Evolutionary conservation across 108 stramenopile species (phyloP).

Genomic region (Craspedostauros australis): DNA sequence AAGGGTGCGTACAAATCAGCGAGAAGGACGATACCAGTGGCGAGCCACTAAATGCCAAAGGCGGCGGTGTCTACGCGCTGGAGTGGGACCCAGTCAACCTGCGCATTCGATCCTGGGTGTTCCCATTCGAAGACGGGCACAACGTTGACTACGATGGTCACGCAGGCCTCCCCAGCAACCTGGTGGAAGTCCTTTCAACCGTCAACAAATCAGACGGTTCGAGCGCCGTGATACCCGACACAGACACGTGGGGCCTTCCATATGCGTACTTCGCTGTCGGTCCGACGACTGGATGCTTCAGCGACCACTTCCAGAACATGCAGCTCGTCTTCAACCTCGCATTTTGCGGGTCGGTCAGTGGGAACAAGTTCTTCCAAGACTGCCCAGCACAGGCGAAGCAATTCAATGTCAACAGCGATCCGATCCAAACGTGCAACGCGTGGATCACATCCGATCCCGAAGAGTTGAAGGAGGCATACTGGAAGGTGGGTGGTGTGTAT

Average conservation of each 20-base stretch:
- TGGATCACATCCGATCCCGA: conserved; percentile 72
- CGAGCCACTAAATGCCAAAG: conserved; percentile 69
- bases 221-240: conserved; percentile 70
- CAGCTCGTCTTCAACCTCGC: conserved; percentile 83
- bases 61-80: conserved; percentile 82
- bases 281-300: conserved; percentile 1
- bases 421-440: conserved; percentile 69
- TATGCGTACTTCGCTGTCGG: conserved; percentile 85
- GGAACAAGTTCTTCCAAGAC: conserved; percentile 73
- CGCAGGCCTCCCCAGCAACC: conserved; percentile 61
- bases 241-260: conserved; percentile 72
- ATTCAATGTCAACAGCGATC: too few species aligned
- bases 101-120: conserved; percentile 86
- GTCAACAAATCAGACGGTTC: conserved; percentile 27
- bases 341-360: conserved; percentile 83
- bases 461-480: conserved; percentile 70
- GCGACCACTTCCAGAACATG: conserved; percentile 77
- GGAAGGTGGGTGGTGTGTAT: conserved; percentile 86
- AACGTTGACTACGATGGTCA: too few species aligned
- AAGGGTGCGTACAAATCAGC: conserved; percentile 83
- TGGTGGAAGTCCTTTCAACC: conserved; percentile 52
- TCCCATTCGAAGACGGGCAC: too few species aligned
- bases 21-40: conserved; percentile 62
- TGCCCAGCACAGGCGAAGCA: conserved; percentile 50
- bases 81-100: conserved; percentile 86